phyloP scores from a whole-genome alignment of 1,284 basidiomycete species.

The Pascua guehoae region DNA sequence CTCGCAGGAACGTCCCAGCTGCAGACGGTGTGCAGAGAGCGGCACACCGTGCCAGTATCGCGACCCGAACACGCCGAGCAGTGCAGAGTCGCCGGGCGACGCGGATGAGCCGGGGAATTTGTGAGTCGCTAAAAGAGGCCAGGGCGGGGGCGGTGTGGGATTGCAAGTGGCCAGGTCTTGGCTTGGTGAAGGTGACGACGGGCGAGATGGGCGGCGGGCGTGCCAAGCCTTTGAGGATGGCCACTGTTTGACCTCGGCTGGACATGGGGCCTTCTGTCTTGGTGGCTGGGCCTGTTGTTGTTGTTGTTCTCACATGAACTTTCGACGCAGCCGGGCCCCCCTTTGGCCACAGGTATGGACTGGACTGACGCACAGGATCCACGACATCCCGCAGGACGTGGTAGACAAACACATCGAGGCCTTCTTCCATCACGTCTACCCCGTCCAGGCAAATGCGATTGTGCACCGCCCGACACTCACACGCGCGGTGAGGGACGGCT shows the following conservation, averaged over 20 bases:
- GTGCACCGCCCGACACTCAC: slow-evolving; percentile 19
- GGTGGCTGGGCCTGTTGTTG: neutral
- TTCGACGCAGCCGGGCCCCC: too few species aligned
- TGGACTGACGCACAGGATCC: slow-evolving; percentile 8
- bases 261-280: too few species aligned
- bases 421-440: slow-evolving; percentile 21
- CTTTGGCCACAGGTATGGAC: neutral
- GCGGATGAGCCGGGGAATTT: neutral
- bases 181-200: too few species aligned
- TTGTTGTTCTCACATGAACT: neutral
- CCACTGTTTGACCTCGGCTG: too few species aligned
- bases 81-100: slow-evolving; percentile 10
- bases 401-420: slow-evolving; percentile 22
- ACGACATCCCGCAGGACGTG: slow-evolving; percentile 11
- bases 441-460: slow-evolving; percentile 19
- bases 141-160: too few species aligned
- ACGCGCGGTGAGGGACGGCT: slow-evolving; percentile 14
- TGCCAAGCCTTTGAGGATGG: too few species aligned
- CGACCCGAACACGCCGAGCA: slow-evolving; percentile 7
- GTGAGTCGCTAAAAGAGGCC: neutral
- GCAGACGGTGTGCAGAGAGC: slow-evolving; percentile 10
- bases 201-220: too few species aligned
- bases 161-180: too few species aligned
- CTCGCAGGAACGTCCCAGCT: slow-evolving; percentile 14
- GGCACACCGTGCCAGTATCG: slow-evolving; percentile 13